A percentile compares a stretch with the other conserved stretches of the same genome.
Evolutionary conservation across 2,329 filamentous ascomycete genomes (phyloP).

Genomic region (Chaetomium sp.): DNA sequence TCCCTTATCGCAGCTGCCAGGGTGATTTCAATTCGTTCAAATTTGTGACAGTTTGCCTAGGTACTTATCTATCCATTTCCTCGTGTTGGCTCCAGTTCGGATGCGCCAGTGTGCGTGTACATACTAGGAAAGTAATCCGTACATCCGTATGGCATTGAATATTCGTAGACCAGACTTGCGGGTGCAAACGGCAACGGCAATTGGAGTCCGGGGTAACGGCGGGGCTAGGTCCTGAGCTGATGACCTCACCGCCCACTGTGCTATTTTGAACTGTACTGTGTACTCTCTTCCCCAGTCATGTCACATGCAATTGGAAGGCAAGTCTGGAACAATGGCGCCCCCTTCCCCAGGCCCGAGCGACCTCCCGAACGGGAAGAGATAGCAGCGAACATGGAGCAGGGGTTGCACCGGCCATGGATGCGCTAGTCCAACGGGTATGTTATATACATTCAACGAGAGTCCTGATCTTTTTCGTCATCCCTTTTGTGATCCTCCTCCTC

Average conservation of each 20-base stretch:
- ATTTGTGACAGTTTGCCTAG: not conserved
- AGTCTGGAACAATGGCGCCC: slow-evolving; percentile 19
- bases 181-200: not conserved
- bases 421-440: not conserved
- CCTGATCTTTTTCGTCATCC: slow-evolving; percentile 34
- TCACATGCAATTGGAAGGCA: slow-evolving; percentile 25
- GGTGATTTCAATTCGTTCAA: not conserved
- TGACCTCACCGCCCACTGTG: slow-evolving; percentile 28
- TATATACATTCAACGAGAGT: slow-evolving; percentile 6
- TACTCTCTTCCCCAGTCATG: not conserved
- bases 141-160: not conserved
- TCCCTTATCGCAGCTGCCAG: not conserved
- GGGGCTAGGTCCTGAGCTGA: slow-evolving; percentile 21
- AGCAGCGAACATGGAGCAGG: slow-evolving; percentile 16
- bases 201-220: slow-evolving; percentile 11
- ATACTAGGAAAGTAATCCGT: no score
- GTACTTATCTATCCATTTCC: not conserved
- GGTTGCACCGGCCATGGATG: slow-evolving; percentile 9
- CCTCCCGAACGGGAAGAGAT: slow-evolving; percentile 13
- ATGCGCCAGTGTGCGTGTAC: no score
- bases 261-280: not conserved
- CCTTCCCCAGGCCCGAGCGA: slow-evolving; percentile 23
- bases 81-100: not conserved
- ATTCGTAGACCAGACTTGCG: not conserved
- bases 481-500: slow-evolving; percentile 8